phyloP scores from a whole-genome alignment of 2,329 filamentous ascomycete genomes.

The Verticillium longisporum region DNA sequence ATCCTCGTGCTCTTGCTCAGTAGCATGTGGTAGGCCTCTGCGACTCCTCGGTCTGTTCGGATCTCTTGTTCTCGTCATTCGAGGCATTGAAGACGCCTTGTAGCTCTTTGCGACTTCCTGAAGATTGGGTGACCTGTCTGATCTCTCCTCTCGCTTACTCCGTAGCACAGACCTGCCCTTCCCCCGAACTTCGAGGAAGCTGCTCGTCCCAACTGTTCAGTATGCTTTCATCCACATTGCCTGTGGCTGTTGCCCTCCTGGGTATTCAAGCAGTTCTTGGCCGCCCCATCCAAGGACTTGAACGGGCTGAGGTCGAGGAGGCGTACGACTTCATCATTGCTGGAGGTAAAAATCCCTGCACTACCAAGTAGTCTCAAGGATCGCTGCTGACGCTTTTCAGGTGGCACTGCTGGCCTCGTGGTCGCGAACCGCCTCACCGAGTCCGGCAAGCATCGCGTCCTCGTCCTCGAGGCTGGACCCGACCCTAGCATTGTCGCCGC shows the following conservation, averaged over 20 bases:
- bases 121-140: neutral
- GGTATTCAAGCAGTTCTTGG: constrained; percentile 1
- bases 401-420: constrained; percentile 18
- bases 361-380: no score
- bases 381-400: neutral
- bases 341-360: constrained; percentile 6
- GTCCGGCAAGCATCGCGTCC: constrained; percentile 15
- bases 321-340: constrained; percentile 15
- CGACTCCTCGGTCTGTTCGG: neutral
- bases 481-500: constrained; percentile 15
- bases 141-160: neutral
- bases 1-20: neutral
- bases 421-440: constrained; percentile 17
- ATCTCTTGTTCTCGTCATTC: neutral
- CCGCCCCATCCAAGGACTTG: constrained; percentile 9
- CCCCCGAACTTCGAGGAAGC: neutral
- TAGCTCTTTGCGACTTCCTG: neutral
- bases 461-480: constrained; percentile 17
- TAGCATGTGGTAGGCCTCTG: neutral
- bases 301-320: constrained; percentile 8
- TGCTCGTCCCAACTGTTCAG: neutral
- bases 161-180: neutral
- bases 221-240: neutral
- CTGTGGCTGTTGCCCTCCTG: constrained; percentile 1
- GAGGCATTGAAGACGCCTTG: neutral